Evolutionary conservation across 345 rosid species (phyloP), one percentile per base, ranked within the genome.

Genomic region (Moricandia moricandioides): DNA sequence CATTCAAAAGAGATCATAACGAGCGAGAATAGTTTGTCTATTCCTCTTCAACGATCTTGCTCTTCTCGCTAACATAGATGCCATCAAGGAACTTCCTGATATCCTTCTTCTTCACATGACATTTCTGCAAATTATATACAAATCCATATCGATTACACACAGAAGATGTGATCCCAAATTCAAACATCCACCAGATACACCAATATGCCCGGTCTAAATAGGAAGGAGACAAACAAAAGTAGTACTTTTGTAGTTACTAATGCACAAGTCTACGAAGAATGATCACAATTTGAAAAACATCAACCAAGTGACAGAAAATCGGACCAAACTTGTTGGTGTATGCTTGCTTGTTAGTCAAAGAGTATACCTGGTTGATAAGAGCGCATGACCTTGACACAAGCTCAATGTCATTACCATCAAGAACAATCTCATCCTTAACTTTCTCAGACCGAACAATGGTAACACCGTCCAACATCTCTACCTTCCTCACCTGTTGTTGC

Each of bases 11-110:
- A 29, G 31, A 29, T 21, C 24, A 21, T 21, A 21, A 21, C 24
- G 2, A 21, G 24, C 34, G 54, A 59, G 56, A 27, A 27, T 14
- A 26, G 5, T 6, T 0, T 0, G 47, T 27, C 47, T 62, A 76
- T 52, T 73, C 85, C 55, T 83, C 87, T 43, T 67, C 80, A 0
- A 72, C 54, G 10, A 84, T 84, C 57, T 79, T 77, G 51, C 86
- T 82, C 79, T 67, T 88, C 84, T 88, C 89, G 9, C 89, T 85
- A 0, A 87, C 89, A 65, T 87, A 87, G 79, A 85, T 87, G 43
- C 91, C 89, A 0, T 87, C 91, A 30, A 88, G 86, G 34, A 88
- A 88, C 82, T 86, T 86, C 72, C 90, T 72, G 81, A 88, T 88
- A 71, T 88, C 92, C 61, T 86, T 86, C 29, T 86, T 86, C 85